Evolutionary conservation across 805 yeast species (phyloP).

Genomic region (Barnettozyma californica): DNA sequence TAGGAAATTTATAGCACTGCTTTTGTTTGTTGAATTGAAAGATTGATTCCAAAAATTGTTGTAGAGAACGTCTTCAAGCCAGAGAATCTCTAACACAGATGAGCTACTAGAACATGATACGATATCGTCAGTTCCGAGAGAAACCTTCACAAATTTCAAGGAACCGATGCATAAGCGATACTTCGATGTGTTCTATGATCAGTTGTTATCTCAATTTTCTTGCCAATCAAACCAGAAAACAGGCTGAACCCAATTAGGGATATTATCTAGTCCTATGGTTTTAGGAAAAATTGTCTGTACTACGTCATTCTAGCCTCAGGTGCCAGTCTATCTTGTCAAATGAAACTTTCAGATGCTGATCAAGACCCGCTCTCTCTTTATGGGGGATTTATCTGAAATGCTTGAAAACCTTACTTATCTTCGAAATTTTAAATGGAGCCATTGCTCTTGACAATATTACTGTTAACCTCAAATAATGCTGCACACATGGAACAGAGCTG

Average conservation of each 20-base stretch:
- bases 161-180: conserved; percentile 18
- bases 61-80: background rate
- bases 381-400: background rate
- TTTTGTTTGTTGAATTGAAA: too few relatives aligned
- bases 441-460: background rate
- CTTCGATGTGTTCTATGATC: conserved; percentile 20
- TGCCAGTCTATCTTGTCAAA: background rate
- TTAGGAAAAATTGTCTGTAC: background rate
- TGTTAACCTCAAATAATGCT: background rate
- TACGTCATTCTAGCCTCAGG: background rate
- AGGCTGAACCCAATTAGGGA: background rate
- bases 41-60: too few relatives aligned
- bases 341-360: background rate
- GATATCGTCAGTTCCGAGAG: background rate
- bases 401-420: background rate
- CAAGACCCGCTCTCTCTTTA: background rate
- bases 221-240: conserved; percentile 12
- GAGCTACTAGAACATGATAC: background rate
- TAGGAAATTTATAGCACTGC: too few relatives aligned
- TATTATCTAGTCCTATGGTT: background rate
- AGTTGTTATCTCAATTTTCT: conserved; percentile 17
- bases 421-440: background rate
- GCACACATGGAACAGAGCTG: background rate
- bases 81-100: background rate
- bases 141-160: conserved; percentile 12